A percentile compares a stretch with the other conserved stretches of the same genome.
Conservation (phyloP, 495 filamentous ascomycete genomes). For the Opeltia flavorubescens region DNA sequence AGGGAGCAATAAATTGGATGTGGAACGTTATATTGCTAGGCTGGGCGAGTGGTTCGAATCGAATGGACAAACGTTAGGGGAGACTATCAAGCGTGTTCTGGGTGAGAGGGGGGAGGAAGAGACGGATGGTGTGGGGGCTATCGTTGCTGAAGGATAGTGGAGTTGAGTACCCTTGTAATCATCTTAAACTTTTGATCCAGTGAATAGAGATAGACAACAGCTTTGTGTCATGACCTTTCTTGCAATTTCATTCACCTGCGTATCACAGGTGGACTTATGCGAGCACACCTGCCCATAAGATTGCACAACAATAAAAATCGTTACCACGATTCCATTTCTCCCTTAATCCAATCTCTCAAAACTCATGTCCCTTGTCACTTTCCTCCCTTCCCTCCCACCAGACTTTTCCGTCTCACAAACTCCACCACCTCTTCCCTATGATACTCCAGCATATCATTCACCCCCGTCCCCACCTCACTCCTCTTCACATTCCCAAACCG, state of each 20-base stretch:
- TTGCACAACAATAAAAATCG: too few species aligned
- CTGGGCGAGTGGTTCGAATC: constrained; percentile 49
- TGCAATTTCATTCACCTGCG: too few species aligned
- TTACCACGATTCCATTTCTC: background rate
- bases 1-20: constrained; percentile 21
- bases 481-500: constrained; percentile 50
- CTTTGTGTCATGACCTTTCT: too few species aligned
- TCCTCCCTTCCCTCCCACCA: background rate
- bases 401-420: constrained; percentile 36
- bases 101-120: constrained; percentile 27
- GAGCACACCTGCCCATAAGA: too few species aligned
- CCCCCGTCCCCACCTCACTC: constrained; percentile 30
- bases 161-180: background rate
- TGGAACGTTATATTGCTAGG: constrained; percentile 35
- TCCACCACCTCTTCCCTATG: constrained; percentile 42
- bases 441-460: constrained; percentile 50
- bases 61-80: constrained; percentile 46
- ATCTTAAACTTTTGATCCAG: background rate
- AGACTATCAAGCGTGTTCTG: constrained; percentile 33
- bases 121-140: constrained; percentile 20
- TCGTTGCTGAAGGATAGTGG: constrained; percentile 3
- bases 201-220: too few species aligned
- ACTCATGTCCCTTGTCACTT: background rate
- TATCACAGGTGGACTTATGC: too few species aligned
- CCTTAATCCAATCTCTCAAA: background rate